Evolutionary conservation across 805 yeast species (phyloP).

Genomic region (Metschnikowia hibisci): DNA sequence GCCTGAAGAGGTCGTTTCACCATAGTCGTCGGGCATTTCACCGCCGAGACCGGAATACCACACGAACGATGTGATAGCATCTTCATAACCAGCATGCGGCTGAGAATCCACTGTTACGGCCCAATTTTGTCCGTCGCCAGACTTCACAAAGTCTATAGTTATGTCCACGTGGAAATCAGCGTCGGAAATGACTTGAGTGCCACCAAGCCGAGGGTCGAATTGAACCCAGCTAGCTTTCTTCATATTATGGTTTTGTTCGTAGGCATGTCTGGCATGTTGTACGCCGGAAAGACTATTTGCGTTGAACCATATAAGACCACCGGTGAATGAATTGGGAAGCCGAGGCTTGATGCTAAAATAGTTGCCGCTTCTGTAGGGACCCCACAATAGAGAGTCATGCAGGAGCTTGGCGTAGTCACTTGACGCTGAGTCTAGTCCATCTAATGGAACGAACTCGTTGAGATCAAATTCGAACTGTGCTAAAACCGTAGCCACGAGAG

Average conservation of each 20-base stretch:
- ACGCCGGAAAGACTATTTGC: slow-evolving; percentile 54
- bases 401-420: background rate
- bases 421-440: background rate
- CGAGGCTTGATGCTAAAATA: slow-evolving; percentile 86
- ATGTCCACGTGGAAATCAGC: slow-evolving; percentile 57
- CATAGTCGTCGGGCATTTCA: slow-evolving; percentile 20
- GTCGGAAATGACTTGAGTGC: slow-evolving; percentile 72
- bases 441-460: slow-evolving; percentile 7
- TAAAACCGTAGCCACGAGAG: background rate
- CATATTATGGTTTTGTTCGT: slow-evolving; percentile 69
- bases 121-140: slow-evolving; percentile 72
- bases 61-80: slow-evolving; percentile 59
- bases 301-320: slow-evolving; percentile 89
- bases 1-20: slow-evolving; percentile 18
- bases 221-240: slow-evolving; percentile 78
- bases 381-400: slow-evolving; percentile 57
- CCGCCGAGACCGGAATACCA: slow-evolving; percentile 74
- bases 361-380: slow-evolving; percentile 83
- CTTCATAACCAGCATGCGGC: slow-evolving; percentile 50
- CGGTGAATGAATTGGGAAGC: slow-evolving; percentile 64
- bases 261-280: slow-evolving; percentile 61
- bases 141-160: slow-evolving; percentile 72
- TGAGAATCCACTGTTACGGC: slow-evolving; percentile 65
- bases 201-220: slow-evolving; percentile 87
- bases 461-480: slow-evolving; percentile 14